Percentiles rank a stretch among this genome's conserved stretches.
These are phyloP conservation scores for Acorus calamus DNA, from an alignment of 106 monocot genomes.

Conservation along the genomic window DNA sequence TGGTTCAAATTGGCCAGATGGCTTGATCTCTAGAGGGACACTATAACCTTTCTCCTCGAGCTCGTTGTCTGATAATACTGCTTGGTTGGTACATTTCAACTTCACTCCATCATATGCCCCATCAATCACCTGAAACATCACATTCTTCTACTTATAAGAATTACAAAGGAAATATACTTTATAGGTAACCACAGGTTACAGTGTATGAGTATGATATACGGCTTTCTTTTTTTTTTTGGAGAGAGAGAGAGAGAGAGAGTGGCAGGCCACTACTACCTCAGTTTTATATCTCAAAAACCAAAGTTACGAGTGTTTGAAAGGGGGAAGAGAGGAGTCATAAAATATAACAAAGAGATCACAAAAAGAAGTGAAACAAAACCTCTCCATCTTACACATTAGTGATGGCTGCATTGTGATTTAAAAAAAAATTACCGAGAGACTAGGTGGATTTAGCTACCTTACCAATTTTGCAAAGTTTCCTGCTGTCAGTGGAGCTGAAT, in stretches of 20 bases:
- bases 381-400: no score
- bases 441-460: constrained; percentile 28
- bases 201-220: no score
- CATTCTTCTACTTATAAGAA: not conserved
- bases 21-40: constrained; percentile 79
- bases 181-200: no score
- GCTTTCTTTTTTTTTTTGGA: no score
- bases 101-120: constrained; percentile 76
- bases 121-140: constrained; percentile 52
- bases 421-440: not conserved
- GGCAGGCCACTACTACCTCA: no score
- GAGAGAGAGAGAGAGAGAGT: no score
- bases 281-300: no score
- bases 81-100: constrained; percentile 65
- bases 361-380: not conserved
- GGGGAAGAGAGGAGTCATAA: no score
- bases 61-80: constrained; percentile 72
- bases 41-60: constrained; percentile 33
- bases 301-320: no score
- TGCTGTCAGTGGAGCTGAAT: constrained; percentile 87
- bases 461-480: constrained; percentile 97
- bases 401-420: not conserved
- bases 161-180: not conserved
- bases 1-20: constrained; percentile 83
- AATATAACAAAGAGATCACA: not conserved